phyloP scores from a whole-genome alignment of 1,284 basidiomycete species.

The Ganoderma lingzhi region DNA sequence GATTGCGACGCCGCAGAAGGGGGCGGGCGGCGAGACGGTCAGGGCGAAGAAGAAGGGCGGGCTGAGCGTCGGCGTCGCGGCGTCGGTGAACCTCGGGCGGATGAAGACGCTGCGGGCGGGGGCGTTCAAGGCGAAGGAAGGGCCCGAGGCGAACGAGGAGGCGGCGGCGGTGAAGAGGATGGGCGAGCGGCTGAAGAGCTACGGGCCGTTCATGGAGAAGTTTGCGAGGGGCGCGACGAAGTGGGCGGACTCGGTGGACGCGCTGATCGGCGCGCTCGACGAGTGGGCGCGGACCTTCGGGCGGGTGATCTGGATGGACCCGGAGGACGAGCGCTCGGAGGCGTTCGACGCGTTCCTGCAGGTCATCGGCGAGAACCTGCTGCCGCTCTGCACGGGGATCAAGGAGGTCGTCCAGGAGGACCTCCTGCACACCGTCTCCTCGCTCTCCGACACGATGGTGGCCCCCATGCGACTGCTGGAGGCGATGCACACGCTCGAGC shows the following conservation, averaged over 20 bases:
- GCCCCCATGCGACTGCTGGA: conserved; percentile 70
- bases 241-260: conserved; percentile 62
- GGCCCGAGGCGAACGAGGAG: conserved; percentile 55
- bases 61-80: conserved; percentile 53
- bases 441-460: conserved; percentile 62
- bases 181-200: conserved; percentile 61
- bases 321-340: conserved; percentile 57
- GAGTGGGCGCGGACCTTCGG: conserved; percentile 73
- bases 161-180: conserved; percentile 60
- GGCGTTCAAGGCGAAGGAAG: conserved; percentile 42
- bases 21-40: conserved; percentile 37
- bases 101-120: conserved; percentile 59
- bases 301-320: conserved; percentile 68
- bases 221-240: conserved; percentile 66
- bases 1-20: conserved; percentile 29
- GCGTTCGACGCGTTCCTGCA: conserved; percentile 77
- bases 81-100: conserved; percentile 63
- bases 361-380: conserved; percentile 62
- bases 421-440: conserved; percentile 62
- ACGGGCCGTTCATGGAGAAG: conserved; percentile 56
- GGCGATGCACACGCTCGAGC: conserved; percentile 75
- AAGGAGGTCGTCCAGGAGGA: conserved; percentile 58
- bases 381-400: conserved; percentile 55
- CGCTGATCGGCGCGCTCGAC: conserved; percentile 55
- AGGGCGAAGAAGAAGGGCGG: conserved; percentile 50